Base-by-base conservation (phyloP, 345 rosid genomes). In the Gossypium raimondii region DNA sequence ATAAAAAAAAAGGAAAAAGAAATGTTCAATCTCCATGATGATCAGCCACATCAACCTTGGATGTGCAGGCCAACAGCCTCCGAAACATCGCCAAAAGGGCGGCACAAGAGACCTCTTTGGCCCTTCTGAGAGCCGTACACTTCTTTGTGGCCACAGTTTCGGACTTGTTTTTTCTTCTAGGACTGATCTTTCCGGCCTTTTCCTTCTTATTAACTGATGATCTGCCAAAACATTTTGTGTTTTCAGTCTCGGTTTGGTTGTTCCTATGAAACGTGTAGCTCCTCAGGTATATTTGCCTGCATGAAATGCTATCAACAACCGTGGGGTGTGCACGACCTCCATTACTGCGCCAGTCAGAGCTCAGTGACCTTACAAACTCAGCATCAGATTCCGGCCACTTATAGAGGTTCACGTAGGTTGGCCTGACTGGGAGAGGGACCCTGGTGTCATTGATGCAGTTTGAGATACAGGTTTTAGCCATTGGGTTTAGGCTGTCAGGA, bases 361-460 rank as follows among this genome's bases (percentile, higher is more conserved):
- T 80, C 51, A 82, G 81, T 14, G 94, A 86, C n/a, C 84, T 81
- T 12, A 85, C 86, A 18, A 92, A 86, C 84, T 86, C 94, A 2
- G 88, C 88, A 74, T 88, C 90, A 8, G 93, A 87, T 71, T 92
- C 90, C 22, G 94, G 92, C 97, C 90, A 92, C 83, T 86, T 89
- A 78, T 86, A 84, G 73, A 87, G 90, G 82, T 88, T 91, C 9
- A 89, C 87, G 72, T 87, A 93, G 2, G 88, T 83, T 72, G 91
- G 84, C 20, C 95, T 86, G 11, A 91, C 88, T 9, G 95, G 89
- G 38, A 59, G 63, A 11, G 63, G 63, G 78, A 91, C 92, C 18
- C 85, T 81, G 17, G 94, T 69, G 59, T 93, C 97, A 67, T 86
- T 83, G 67, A 89, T 83, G 76, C 98, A 93, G 81, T 81, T 88